Evolutionary conservation across 2,329 filamentous ascomycete species (phyloP), one percentile per base, ranked within the genome.

Genomic region (Ceratocystis alfenasii): DNA sequence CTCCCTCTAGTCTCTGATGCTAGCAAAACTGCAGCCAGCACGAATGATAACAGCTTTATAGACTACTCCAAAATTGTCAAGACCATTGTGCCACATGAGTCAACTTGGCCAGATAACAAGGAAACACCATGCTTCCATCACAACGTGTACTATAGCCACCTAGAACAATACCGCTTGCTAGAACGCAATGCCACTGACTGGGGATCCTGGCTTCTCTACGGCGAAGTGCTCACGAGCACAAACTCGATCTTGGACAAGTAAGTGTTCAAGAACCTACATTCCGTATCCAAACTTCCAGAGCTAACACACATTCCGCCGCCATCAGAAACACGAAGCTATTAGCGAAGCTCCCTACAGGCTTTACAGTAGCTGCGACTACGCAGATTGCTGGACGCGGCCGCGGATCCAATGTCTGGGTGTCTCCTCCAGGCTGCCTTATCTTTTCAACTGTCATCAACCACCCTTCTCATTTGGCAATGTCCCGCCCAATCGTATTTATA

Each of bases 351-450:
- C 90, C 92, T 0, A 86, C 83, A 0, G 94, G 94, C n/a, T 91
- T 96, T 73, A 95, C 92, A 0, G 80, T 90, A 10, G 87, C 88
- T 0, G 93, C 94, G 0, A 94, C 91, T 0, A 90, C 88, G 0
- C 93, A 97, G 74, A 80, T 96, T 5, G 89, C 92, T 0, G 94
- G 87, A 6, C 86, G 94, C 46, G 94, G 94, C 6, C 87, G 94
- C 8, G 94, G 94, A 3, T 86, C 83, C 41, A 99, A 99, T 71
- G 89, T 96, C 68, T 99, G 94, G 94, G 85, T 99, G 3, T 90
- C 92, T 0, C 94, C 94, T 0, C 83, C 89, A 0, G 94, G 94
- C 0, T 85, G 85, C 45, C 80, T 97, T 5, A 88, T 96, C 74
- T 94, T 95, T 76, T 96, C 90, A 8, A 90, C 87, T 0, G 85